Evolutionary conservation across 495 filamentous ascomycete species (phyloP), one percentile per base, ranked within the genome.

Genomic region (Penicillium canescens): DNA sequence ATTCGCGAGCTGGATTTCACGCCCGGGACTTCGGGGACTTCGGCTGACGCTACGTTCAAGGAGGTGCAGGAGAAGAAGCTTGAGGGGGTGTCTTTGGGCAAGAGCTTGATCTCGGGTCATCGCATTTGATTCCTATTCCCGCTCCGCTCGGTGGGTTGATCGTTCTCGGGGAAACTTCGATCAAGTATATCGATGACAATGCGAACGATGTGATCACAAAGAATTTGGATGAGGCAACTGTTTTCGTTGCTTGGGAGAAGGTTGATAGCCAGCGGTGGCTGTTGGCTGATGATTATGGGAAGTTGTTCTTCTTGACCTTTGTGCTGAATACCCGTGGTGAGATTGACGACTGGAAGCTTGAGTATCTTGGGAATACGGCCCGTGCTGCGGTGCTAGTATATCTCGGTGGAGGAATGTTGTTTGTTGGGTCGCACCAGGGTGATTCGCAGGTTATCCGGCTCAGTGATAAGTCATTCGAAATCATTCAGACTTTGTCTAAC

Each of bases 401-500:
- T 67, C 77, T 98, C 24, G 89, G 86, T 16, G 78, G 82, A 21
- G 84, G 86, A 0, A 67, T 86, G 26, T 66, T 96, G 7, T 99
- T 92, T 67, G 81, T 98, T 28, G 95, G 89, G 3, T 97, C 94
- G 5, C 92, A 96, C 67, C 86, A 91, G 58, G 92, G 92, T 10
- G 90, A 99, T 66, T 95, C 90, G 0, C 92, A 97, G 63, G 76
- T 98, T 2, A 78, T 96, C 46, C 78, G 78, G 13, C 78, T 95
- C 35, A 72, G 74, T 43, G 69, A 76, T 38, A 72, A 75, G 21
- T 71, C 73, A 0, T 63, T 93, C 28, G 75, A 87, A 35, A 67
- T 91, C 3, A 70, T 96, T 9, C 91, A 98, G 69, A 88, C 83
- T 0, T 71, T 97, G 46, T 71, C 83, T 9, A 98, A 95, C 60